Base-by-base conservation (phyloP, 768 basidiomycete genomes). In the Termitomyces sp. region DNA sequence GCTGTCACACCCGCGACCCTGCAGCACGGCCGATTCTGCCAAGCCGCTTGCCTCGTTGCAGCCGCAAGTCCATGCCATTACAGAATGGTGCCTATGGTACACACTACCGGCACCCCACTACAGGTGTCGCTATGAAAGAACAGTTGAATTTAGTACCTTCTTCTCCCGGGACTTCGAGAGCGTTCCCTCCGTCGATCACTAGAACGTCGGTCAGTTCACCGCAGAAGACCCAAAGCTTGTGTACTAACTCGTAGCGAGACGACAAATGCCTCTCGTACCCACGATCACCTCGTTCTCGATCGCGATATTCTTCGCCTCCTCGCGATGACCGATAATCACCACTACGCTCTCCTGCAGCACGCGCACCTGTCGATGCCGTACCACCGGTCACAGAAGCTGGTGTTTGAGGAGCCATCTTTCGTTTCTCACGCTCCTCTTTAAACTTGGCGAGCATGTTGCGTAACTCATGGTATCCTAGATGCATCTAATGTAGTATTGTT, bases 401-500 rank as follows among this genome's bases (percentile, higher is more conserved):
- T 43, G 22, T 75, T 48, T 78, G 72, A 57, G 83, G 78, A 41
- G 79, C 80, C 61, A 72, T 78, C 68, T 84, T 86, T 67, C 88
- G 86, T 73, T 90, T 90, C 71, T 91, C 88, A 59, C 94, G 87
- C 53, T 94, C 90, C 69, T 95, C 94, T 61, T 87, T 86, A 73
- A 98, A 97, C 68, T 92, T 90, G 58, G 77, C 71, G 53, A 99
- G 80, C 85, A 97, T 90, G 74, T 94, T 92, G 56, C 97, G 92
- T 60, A 99, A 80, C 74, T 98, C 95, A 71, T 98, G 94, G 76
- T 99, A 99, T 10, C 97, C 97, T 67, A 98, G 74, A 79, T 98
- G 97, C 92, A 99, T 96, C 97, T 98, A 54, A 71, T 54, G 65
- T 58, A 59, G 60, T 68, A 64, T 69, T 66, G 64, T 63, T 64